Conservation (phyloP, 768 basidiomycete genomes). For the Mycena leptocephala region DNA sequence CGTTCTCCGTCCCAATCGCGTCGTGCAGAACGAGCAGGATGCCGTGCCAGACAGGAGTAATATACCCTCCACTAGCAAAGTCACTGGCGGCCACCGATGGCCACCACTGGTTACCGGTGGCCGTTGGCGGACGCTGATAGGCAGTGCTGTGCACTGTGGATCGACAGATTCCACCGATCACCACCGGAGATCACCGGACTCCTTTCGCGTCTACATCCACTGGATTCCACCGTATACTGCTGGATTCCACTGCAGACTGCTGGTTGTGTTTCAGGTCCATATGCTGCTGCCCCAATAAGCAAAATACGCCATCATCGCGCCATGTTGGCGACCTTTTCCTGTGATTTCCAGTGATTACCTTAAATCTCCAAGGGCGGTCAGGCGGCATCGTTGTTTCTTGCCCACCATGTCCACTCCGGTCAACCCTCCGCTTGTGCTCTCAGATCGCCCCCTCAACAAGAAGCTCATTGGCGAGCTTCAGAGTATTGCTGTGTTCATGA, state of each 20-base stretch:
- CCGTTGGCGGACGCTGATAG: not conserved
- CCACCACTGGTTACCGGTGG: not conserved
- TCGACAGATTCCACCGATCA: not conserved
- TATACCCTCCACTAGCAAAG: no score
- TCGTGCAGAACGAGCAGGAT: no score
- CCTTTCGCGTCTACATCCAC: not conserved
- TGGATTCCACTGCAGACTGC: not conserved
- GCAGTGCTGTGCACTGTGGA: not conserved
- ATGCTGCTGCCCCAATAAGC: not conserved
- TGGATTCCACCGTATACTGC: not conserved
- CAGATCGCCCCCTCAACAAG: constrained; percentile 4
- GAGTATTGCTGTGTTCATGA: not conserved
- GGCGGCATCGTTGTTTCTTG: not conserved
- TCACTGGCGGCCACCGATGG: no score
- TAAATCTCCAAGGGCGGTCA: not conserved
- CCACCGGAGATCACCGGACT: not conserved
- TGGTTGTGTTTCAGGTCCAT: not conserved
- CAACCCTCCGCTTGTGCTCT: not conserved
- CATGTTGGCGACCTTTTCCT: not conserved
- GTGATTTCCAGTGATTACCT: not conserved
- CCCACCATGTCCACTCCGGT: not conserved
- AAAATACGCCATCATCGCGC: not conserved
- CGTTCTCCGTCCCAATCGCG: no score
- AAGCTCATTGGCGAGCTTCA: constrained; percentile 2
- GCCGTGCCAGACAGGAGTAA: no score